Base-by-base conservation (phyloP, 257 asterid species). In the Striga asiatica region DNA sequence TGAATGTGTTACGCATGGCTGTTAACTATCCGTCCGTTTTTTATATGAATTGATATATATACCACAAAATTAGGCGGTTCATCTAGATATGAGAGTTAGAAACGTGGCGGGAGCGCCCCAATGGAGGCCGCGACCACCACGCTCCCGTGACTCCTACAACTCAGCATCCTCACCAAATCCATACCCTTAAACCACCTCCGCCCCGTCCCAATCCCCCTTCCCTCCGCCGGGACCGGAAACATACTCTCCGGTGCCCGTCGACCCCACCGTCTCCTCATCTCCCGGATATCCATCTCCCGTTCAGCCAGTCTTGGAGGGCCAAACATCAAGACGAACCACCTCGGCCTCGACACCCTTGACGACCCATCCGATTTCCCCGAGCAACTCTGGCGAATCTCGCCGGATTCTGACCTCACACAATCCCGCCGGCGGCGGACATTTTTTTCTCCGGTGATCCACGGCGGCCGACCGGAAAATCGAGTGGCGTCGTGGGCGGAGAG, bases 211-310 rank as follows among this genome's bases (percentile, higher is more conserved):
- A 34, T 35, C 0, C 37, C 61, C 38, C 56, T 43, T 37, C 0
- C 54, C 66, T 29, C 76, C 60, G 23, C 28, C 67, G 27, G 18
- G 0, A 5, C 37, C 6, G 58, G 42, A 10, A 68, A 71, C 48
- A 67, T 46, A 21, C 64, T 71, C 69, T 69, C 69, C n/a, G 70
- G 61, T 54, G 32, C 68, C 60, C 80, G 83, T 25, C 88, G 83
- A 21, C 67, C 54, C 58, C 76, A 77, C 43, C 93, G 74, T 69
- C 6, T 83, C 54, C 75, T 83, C 14, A 83, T 80, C 18, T 78
- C 93, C 25, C 50, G 74, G 41, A 80, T 67, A 29, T 75, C 83
- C 83, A 80, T 80, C 53, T 78, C 85, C 60, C 53, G 71, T 14
- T 79, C 88, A 18, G 73, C 59, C 13, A 43, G 25, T 46, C 70